Evolutionary conservation across 257 asterid genomes (phyloP).

Genomic region (Solanum rostratum): DNA sequence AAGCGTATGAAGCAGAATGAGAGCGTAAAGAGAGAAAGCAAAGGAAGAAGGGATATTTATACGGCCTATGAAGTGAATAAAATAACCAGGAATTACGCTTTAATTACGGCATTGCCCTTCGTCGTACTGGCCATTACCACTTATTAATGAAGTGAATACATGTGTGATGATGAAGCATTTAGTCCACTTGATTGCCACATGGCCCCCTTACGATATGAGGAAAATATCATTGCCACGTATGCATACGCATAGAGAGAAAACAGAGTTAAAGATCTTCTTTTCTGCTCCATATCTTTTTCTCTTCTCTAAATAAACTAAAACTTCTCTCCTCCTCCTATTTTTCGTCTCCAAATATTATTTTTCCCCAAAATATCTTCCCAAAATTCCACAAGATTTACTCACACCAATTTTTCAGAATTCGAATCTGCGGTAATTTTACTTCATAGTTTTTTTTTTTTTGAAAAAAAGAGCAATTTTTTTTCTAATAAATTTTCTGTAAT

Average conservation of each 20-base stretch:
- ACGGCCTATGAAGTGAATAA: no score
- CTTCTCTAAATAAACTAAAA: not conserved
- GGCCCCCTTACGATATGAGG: not conserved
- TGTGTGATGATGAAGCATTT: no score
- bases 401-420: not conserved
- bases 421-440: not conserved
- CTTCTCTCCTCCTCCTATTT: not conserved
- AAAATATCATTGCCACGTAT: slow-evolving; percentile 51
- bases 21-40: no score
- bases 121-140: no score
- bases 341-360: not conserved
- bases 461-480: not conserved
- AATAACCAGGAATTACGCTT: no score
- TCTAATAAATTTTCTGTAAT: not conserved
- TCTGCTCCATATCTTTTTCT: slow-evolving; percentile 2
- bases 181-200: not conserved
- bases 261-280: slow-evolving; percentile 60
- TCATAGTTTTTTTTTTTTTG: not conserved
- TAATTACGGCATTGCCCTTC: no score
- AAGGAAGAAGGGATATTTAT: no score
- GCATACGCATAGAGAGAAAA: slow-evolving; percentile 28
- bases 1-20: no score
- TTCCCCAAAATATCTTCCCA: slow-evolving; percentile 18
- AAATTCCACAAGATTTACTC: not conserved
- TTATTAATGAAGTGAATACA: no score